These are phyloP conservation scores for Polytrichum formosum DNA, from an alignment of 225 moss, liverwort and hornwort species.

Conservation along the genomic window DNA sequence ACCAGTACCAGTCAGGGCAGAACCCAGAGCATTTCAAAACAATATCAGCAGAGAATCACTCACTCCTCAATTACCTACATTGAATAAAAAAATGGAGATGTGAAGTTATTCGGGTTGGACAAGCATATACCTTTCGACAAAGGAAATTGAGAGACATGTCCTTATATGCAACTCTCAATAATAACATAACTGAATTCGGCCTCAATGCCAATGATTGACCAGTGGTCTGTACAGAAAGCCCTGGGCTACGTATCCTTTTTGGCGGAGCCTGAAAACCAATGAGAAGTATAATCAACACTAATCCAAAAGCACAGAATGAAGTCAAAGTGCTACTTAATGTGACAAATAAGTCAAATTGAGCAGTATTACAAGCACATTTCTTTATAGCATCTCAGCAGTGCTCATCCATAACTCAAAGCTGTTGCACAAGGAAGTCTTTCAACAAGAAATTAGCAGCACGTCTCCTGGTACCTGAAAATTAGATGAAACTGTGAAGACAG, in stretches of 20 bases:
- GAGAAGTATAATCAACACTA: background rate
- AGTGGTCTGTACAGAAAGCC: conserved; percentile 51
- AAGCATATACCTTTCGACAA: conserved; percentile 72
- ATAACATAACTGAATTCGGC: conserved; percentile 48
- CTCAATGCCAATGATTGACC: conserved; percentile 75
- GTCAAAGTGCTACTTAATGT: background rate
- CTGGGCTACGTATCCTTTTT: conserved; percentile 89
- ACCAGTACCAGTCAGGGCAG: no score
- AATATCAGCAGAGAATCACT: no score
- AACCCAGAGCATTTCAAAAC: no score
- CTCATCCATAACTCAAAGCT: background rate
- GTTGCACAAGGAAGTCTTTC: background rate
- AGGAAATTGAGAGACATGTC: conserved; percentile 61
- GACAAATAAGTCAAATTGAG: background rate
- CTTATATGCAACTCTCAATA: conserved; percentile 74
- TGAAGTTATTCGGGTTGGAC: background rate
- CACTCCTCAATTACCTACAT: no score
- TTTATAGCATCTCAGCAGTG: no score
- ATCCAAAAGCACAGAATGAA: background rate
- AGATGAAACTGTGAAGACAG: conserved; percentile 93
- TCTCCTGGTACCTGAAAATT: conserved; percentile 74
- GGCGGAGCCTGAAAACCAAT: conserved; percentile 70
- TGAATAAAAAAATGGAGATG: no score
- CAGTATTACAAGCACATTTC: no score
- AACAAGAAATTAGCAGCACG: background rate